Conservation (phyloP, 306 rosid species). For the Oemleria cerasiformis region DNA sequence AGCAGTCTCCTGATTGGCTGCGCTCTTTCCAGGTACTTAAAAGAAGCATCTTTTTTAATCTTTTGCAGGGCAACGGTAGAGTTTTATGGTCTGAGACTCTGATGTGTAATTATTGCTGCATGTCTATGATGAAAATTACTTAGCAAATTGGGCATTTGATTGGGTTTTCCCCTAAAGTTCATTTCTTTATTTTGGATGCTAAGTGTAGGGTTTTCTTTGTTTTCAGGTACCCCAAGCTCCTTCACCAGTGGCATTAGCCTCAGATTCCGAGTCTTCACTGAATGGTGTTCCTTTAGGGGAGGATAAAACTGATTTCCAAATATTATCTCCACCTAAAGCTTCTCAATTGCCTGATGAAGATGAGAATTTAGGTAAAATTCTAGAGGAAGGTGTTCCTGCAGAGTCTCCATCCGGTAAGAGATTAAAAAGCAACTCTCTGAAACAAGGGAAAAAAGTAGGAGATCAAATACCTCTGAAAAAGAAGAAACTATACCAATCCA, state of each 20-base stretch:
- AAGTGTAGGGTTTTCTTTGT: conserved; percentile 15
- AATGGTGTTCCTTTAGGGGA: conserved; percentile 32
- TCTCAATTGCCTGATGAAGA: conserved; percentile 20
- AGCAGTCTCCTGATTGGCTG: conserved; percentile 89
- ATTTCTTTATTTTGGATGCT: conserved; percentile 8
- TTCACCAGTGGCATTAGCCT: conserved; percentile 49
- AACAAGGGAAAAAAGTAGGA: conserved; percentile 27
- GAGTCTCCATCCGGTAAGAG: conserved; percentile 32
- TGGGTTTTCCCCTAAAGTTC: not conserved
- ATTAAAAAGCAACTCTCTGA: conserved; percentile 26
- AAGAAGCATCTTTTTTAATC: not conserved
- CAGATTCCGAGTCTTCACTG: conserved; percentile 51
- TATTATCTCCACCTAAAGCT: conserved; percentile 35
- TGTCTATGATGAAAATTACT: not conserved
- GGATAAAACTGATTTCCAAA: conserved; percentile 34
- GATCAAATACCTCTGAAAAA: conserved; percentile 26
- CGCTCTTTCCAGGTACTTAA: conserved; percentile 61
- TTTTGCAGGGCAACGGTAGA: not conserved
- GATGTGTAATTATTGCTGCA: not conserved
- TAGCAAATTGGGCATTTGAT: not conserved
- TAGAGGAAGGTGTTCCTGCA: conserved; percentile 21
- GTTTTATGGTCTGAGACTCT: not conserved
- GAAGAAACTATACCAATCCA: conserved; percentile 37
- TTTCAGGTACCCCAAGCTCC: conserved; percentile 45
- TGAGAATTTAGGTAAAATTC: conserved; percentile 20